phyloP scores from a whole-genome alignment of 2,329 filamentous ascomycete species.

The Coleophoma crateriformis region DNA sequence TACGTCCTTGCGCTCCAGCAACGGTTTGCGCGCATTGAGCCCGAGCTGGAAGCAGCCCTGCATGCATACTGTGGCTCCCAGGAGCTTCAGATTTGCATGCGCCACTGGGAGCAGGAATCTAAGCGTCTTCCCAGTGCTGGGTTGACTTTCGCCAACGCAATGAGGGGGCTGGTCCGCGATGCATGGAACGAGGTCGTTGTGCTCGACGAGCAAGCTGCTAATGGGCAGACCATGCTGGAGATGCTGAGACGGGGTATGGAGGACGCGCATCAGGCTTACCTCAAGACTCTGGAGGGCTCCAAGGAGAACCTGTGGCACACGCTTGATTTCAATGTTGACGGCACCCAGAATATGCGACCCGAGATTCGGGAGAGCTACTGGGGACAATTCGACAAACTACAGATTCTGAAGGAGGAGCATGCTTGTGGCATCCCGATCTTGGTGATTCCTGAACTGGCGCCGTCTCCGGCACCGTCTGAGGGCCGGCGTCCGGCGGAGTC shows the following conservation, averaged over 20 bases:
- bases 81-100: background rate
- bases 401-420: background rate
- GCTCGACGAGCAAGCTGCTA: background rate
- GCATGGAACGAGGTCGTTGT: conserved; percentile 1
- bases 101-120: background rate
- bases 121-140: background rate
- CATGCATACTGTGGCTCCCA: background rate
- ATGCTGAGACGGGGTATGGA: background rate
- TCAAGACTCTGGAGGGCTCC: background rate
- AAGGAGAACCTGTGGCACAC: conserved; percentile 1
- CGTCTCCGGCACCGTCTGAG: too few relatives aligned
- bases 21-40: background rate
- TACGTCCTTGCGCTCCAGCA: background rate
- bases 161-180: background rate
- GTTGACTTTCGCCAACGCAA: background rate
- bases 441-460: background rate
- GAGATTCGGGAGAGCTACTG: background rate
- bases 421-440: background rate
- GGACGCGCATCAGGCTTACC: background rate
- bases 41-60: background rate
- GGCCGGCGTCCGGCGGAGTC: background rate
- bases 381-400: background rate
- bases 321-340: background rate
- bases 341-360: background rate
- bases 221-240: background rate